A percentile compares a stretch with the other conserved stretches of the same genome.
Evolutionary conservation across 2,329 filamentous ascomycete genomes (phyloP).

Genomic region (Aspergillus alliaceus): DNA sequence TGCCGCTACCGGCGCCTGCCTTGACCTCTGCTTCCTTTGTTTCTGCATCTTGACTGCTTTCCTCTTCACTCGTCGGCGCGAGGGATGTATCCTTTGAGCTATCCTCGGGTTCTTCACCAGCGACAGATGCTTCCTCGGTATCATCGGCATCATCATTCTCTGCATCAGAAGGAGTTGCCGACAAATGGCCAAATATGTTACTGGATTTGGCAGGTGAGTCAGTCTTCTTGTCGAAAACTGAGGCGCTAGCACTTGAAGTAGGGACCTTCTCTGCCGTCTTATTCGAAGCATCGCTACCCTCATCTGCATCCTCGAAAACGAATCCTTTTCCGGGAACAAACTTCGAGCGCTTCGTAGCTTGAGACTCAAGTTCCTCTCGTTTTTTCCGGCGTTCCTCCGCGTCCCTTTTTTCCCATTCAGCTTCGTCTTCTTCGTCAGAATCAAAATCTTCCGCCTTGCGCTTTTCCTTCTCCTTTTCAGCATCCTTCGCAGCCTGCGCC

Average conservation of each 20-base stretch:
- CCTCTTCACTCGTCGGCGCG: slow-evolving; percentile 12
- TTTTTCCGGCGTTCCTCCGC: slow-evolving; percentile 49
- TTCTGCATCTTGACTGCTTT: slow-evolving; percentile 2
- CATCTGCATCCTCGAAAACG: slow-evolving; percentile 31
- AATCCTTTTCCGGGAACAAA: slow-evolving; percentile 36
- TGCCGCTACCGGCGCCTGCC: slow-evolving; percentile 6
- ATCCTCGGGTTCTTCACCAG: slow-evolving; percentile 20
- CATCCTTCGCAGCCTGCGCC: slow-evolving; percentile 37
- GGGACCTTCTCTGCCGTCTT: slow-evolving; percentile 19
- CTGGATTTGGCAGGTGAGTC: slow-evolving; percentile 28
- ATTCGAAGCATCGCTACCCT: slow-evolving; percentile 18
- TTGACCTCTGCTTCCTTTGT: slow-evolving; percentile 10
- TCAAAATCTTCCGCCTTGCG: slow-evolving; percentile 54
- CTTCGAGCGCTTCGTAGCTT: slow-evolving; percentile 32
- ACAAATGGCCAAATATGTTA: slow-evolving; percentile 41
- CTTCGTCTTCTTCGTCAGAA: slow-evolving; percentile 53
- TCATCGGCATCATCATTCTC: slow-evolving; percentile 27
- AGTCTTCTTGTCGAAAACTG: slow-evolving; percentile 30
- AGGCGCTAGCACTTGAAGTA: slow-evolving; percentile 15
- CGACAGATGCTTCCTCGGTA: slow-evolving; percentile 24
- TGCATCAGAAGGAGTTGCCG: slow-evolving; percentile 28
- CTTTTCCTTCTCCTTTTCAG: slow-evolving; percentile 47
- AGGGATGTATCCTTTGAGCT: slow-evolving; percentile 18
- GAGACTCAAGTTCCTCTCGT: slow-evolving; percentile 40
- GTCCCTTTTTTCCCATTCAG: slow-evolving; percentile 49